Evolutionary conservation across 257 asterid species (phyloP).

Genomic region (Cynanchum wilfordii): DNA sequence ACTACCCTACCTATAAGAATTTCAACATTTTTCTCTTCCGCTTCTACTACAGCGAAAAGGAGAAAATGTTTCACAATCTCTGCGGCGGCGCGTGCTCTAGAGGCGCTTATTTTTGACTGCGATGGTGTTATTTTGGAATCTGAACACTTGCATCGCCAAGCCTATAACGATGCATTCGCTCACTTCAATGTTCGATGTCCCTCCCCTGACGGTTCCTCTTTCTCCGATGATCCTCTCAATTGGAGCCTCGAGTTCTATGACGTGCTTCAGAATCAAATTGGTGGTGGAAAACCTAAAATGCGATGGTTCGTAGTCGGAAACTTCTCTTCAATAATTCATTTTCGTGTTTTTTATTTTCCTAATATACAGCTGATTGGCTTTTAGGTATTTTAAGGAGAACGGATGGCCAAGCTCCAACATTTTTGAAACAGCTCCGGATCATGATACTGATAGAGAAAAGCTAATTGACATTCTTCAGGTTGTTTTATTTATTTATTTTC

Average conservation of each 20-base stretch:
- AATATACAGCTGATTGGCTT: not conserved
- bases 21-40: conserved; percentile 16
- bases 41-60: conserved; percentile 10
- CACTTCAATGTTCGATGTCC: conserved; percentile 80
- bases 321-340: not conserved
- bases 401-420: conserved; percentile 90
- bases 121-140: conserved; percentile 93
- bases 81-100: conserved; percentile 48
- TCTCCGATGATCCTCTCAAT: conserved; percentile 46
- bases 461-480: conserved; percentile 85
- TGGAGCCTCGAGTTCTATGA: conserved; percentile 85
- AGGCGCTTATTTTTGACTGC: conserved; percentile 87
- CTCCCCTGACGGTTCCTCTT: conserved; percentile 15
- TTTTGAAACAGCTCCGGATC: conserved; percentile 52
- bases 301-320: conserved; percentile 47
- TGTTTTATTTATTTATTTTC: not conserved
- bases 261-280: conserved; percentile 70
- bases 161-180: conserved; percentile 83
- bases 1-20: conserved; percentile 11
- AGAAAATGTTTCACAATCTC: conserved; percentile 31
- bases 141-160: conserved; percentile 92
- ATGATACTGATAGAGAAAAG: conserved; percentile 62
- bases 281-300: conserved; percentile 98
- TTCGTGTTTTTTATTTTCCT: not conserved
- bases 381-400: conserved; percentile 86